A percentile compares a stretch with the other conserved stretches of the same genome.
These are phyloP conservation scores for Monarda citriodora DNA, from an alignment of 305 asterid genomes.

Conservation along the genomic window DNA sequence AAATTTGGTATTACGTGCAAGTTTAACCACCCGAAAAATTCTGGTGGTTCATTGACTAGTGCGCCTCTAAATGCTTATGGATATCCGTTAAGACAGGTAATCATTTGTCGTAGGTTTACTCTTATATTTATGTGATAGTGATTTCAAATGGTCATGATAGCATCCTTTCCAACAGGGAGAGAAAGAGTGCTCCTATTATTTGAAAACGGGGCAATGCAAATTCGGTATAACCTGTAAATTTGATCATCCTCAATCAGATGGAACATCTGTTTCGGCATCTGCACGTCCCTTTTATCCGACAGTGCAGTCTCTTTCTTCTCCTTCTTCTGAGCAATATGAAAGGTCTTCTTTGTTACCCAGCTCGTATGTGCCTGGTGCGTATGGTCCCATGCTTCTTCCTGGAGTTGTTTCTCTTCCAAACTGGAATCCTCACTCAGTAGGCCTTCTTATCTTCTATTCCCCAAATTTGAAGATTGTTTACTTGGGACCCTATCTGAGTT, in stretches of 20 bases:
- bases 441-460: conserved; percentile 14
- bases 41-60: conserved; percentile 66
- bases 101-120: conserved; percentile 12
- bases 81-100: conserved; percentile 89
- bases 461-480: conserved; percentile 6
- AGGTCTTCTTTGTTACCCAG: conserved; percentile 85
- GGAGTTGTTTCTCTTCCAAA: conserved; percentile 81
- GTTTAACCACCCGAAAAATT: conserved; percentile 89
- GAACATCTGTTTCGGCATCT: conserved; percentile 66
- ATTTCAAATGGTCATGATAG: conserved; percentile 4
- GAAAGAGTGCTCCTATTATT: conserved; percentile 97
- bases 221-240: conserved; percentile 91
- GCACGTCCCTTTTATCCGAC: conserved; percentile 96
- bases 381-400: conserved; percentile 80
- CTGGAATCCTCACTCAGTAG: conserved; percentile 86
- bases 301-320: conserved; percentile 73
- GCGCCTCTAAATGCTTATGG: conserved; percentile 75
- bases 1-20: conserved; percentile 89
- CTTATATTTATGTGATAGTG: conserved; percentile 2
- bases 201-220: conserved; percentile 99
- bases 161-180: conserved; percentile 59
- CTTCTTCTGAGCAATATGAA: conserved; percentile 60
- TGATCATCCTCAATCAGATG: conserved; percentile 89
- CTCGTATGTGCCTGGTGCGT: conserved; percentile 70
- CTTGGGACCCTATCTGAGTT: neutral